Base-by-base conservation (phyloP, 1,284 basidiomycete genomes). In the Malassezia restricta region DNA sequence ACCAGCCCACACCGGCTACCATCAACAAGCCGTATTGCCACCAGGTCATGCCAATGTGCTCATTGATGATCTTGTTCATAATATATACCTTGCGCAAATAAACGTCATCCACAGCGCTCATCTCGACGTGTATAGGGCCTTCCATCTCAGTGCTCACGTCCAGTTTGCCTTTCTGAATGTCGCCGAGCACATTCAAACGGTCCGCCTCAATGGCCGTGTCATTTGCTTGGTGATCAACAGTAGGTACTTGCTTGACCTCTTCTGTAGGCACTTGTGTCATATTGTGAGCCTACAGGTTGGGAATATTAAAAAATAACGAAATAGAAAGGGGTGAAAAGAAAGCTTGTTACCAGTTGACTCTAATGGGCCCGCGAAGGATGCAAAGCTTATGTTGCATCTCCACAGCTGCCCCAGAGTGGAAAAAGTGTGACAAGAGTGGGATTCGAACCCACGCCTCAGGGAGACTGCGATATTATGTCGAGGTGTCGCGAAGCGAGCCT, bases 41-140 rank as follows among this genome's bases (percentile, higher is more conserved):
- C 55, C 63, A 63, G 53, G 66, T 67, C 66, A 71, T 68, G 39
- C 66, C 66, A 29, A 70, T 67, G 40, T 70, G 54, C 33, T 72
- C 68, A 56, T 68, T 69, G 56, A 72, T 65, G 35, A 71, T 63
- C 54, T 63, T 61, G 61, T 72, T 72, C 50, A 72, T 51, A 40
- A 72, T 65, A 51, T 64, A 71, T 40, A 66, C 64, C 51, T 72
- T 72, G 45, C 68, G 56, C 39, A 55, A 56, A 51, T 71, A 71
- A 31, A 65, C 53, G n/a, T 65, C 57, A 43, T 64, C 65, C 32
- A 70, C 58, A 3, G 62, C 63, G 29, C 41, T 37, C 38, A 51
- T 47, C 29, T 65, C 64, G 3, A 56, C 33, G 30, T 50, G 41
- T 17, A 8, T 14, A 27, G 35, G 30, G 8, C 14, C 11, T 6